These are phyloP conservation scores for Leccinum pellstonianum DNA, from an alignment of 768 basidiomycete genomes.

Conservation along the genomic window DNA sequence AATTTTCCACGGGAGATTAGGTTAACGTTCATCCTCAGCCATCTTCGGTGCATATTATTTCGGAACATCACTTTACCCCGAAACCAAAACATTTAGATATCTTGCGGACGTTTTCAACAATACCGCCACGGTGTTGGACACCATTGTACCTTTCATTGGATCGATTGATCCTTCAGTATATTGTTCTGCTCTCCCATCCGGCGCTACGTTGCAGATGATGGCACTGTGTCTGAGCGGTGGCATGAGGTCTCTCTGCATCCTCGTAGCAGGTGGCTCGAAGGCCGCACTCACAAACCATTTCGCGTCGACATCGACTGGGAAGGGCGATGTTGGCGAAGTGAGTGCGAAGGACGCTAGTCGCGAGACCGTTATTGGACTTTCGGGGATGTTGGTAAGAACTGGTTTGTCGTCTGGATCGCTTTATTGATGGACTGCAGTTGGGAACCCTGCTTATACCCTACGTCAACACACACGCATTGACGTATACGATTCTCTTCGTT, in stretches of 20 bases:
- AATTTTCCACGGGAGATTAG: neutral
- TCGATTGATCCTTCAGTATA: conserved; percentile 27
- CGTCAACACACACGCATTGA: conserved; percentile 46
- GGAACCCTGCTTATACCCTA: conserved; percentile 60
- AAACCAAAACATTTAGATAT: conserved; percentile 68
- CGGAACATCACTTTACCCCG: conserved; percentile 64
- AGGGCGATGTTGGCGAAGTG: conserved; percentile 67
- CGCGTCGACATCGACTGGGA: conserved; percentile 46
- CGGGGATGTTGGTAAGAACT: conserved; percentile 62
- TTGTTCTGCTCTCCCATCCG: conserved; percentile 34
- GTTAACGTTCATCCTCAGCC: conserved; percentile 38
- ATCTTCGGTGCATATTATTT: conserved; percentile 61
- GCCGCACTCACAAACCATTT: conserved; percentile 69
- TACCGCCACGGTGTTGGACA: conserved; percentile 55
- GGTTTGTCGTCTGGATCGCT: neutral
- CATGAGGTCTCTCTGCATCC: conserved; percentile 56
- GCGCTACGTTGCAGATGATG: conserved; percentile 40
- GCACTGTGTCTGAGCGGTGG: conserved; percentile 59
- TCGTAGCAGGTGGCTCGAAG: conserved; percentile 70
- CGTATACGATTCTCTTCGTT: conserved; percentile 49
- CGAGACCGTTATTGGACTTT: conserved; percentile 64
- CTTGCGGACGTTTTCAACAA: conserved; percentile 70
- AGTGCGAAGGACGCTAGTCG: conserved; percentile 73
- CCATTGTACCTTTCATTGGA: conserved; percentile 54
- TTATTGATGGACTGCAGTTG: conserved; percentile 38